Conservation (phyloP, 768 basidiomycete species). For the Russula brevipes region DNA sequence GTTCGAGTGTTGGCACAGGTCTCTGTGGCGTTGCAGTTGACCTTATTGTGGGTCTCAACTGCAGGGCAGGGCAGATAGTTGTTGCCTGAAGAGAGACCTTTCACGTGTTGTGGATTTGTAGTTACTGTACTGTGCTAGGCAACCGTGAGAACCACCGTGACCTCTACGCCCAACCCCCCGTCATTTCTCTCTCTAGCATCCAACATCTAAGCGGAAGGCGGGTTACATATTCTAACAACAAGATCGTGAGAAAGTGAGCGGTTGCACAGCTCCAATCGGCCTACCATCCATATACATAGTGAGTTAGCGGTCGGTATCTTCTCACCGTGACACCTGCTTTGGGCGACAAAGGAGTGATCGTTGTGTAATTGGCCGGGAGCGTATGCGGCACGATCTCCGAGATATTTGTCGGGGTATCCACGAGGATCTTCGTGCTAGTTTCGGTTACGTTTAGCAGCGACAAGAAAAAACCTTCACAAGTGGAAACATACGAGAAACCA, state of each 20-base stretch:
- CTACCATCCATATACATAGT: slow-evolving; percentile 19
- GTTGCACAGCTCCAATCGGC: background rate
- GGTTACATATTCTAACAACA: background rate
- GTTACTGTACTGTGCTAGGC: background rate
- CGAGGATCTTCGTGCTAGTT: slow-evolving; percentile 15
- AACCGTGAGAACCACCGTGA: background rate
- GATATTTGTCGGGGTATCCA: slow-evolving; percentile 14
- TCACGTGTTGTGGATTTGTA: too few relatives aligned
- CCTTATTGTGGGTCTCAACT: too few relatives aligned
- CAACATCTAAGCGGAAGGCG: background rate
- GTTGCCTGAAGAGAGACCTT: too few relatives aligned
- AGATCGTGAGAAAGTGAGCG: background rate
- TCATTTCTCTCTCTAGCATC: background rate
- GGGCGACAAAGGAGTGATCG: slow-evolving; percentile 12
- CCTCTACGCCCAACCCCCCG: too few relatives aligned
- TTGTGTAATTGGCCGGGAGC: slow-evolving; percentile 17
- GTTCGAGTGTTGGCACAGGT: too few relatives aligned
- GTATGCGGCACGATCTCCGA: slow-evolving; percentile 16
- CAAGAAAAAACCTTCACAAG: background rate
- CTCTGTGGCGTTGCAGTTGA: too few relatives aligned
- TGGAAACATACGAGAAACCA: slow-evolving; percentile 41
- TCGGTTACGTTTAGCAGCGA: background rate
- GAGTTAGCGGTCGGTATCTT: slow-evolving; percentile 17
- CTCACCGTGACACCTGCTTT: slow-evolving; percentile 14
- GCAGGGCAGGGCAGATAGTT: too few relatives aligned